phyloP scores from a whole-genome alignment of 169 alveolate species.

The Eimeria sp. region DNA sequence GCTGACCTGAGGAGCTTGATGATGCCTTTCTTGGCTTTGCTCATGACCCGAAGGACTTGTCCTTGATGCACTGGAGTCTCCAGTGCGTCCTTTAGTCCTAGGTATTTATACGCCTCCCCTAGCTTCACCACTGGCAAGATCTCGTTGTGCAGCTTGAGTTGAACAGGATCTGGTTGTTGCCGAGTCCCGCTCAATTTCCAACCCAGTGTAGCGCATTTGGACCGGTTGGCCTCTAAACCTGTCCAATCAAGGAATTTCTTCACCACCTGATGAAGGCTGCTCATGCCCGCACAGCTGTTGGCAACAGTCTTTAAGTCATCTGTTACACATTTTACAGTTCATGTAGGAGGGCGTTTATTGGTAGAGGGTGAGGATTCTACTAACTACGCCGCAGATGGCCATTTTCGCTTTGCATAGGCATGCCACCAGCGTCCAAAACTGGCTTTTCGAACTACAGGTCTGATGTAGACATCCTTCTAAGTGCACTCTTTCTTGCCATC shows the following conservation, averaged over 20 bases:
- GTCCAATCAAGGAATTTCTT: slow-evolving; percentile 4
- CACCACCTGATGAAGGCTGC: slow-evolving; percentile 23
- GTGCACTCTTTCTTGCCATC: no score
- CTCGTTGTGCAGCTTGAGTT: not conserved
- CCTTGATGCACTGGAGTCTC: not conserved
- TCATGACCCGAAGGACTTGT: slow-evolving; percentile 16
- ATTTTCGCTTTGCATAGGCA: no score
- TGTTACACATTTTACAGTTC: no score
- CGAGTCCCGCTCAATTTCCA: not conserved
- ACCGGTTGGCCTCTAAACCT: slow-evolving; percentile 13
- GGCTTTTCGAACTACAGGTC: no score
- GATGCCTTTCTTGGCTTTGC: not conserved
- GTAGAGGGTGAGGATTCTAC: no score
- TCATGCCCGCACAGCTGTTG: slow-evolving; percentile 1
- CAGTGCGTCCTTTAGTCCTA: not conserved
- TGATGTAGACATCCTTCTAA: no score
- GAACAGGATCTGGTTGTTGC: slow-evolving; percentile 28
- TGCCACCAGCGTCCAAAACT: no score
- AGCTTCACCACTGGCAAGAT: not conserved
- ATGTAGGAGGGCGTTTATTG: no score
- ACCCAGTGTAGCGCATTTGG: slow-evolving; percentile 23
- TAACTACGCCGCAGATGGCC: no score
- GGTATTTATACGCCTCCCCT: not conserved
- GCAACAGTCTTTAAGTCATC: slow-evolving; percentile 24
- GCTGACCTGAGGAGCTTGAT: not conserved